phyloP scores from a whole-genome alignment of 768 basidiomycete genomes.

The Antrodiella citrinella region DNA sequence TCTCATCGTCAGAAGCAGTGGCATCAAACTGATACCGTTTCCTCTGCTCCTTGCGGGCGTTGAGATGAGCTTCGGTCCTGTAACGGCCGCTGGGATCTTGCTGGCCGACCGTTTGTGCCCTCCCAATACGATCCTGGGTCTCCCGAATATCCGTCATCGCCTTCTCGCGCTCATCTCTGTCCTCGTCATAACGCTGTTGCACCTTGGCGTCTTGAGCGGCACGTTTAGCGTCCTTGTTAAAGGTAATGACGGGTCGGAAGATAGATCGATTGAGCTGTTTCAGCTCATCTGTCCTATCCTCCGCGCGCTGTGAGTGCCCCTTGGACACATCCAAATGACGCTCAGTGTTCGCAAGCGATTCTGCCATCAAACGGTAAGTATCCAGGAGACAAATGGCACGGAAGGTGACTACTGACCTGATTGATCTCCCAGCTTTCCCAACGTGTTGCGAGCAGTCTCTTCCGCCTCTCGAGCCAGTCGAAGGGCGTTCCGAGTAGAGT shows the following conservation, averaged over 20 bases:
- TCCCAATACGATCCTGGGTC: slow-evolving; percentile 77
- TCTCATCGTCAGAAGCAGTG: slow-evolving; percentile 83
- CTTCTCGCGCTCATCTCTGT: slow-evolving; percentile 75
- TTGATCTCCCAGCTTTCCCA: slow-evolving; percentile 81
- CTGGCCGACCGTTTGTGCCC: slow-evolving; percentile 56
- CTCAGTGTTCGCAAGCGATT: slow-evolving; percentile 89
- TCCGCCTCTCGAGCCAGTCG: slow-evolving; percentile 93
- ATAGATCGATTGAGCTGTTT: slow-evolving; percentile 93
- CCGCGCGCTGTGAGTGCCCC: slow-evolving; percentile 79
- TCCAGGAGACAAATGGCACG: neutral
- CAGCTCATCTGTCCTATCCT: slow-evolving; percentile 88
- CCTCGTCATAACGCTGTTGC: slow-evolving; percentile 79
- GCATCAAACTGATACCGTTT: slow-evolving; percentile 89
- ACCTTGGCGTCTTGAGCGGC: slow-evolving; percentile 80
- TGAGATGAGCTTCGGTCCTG: slow-evolving; percentile 43
- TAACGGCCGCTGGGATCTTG: slow-evolving; percentile 38
- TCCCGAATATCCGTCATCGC: slow-evolving; percentile 82
- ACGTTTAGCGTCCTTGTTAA: slow-evolving; percentile 90
- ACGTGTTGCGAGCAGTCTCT: slow-evolving; percentile 84
- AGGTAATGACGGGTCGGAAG: slow-evolving; percentile 85
- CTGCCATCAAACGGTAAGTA: too few species aligned
- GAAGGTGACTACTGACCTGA: slow-evolving; percentile 54
- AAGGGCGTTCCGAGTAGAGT: slow-evolving; percentile 85
- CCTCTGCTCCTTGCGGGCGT: slow-evolving; percentile 58
- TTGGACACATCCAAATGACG: slow-evolving; percentile 91